Evolutionary conservation across 331 rosid species (phyloP), one percentile per base, ranked within the genome.

Genomic region (Rhamnella rubrinervis): DNA sequence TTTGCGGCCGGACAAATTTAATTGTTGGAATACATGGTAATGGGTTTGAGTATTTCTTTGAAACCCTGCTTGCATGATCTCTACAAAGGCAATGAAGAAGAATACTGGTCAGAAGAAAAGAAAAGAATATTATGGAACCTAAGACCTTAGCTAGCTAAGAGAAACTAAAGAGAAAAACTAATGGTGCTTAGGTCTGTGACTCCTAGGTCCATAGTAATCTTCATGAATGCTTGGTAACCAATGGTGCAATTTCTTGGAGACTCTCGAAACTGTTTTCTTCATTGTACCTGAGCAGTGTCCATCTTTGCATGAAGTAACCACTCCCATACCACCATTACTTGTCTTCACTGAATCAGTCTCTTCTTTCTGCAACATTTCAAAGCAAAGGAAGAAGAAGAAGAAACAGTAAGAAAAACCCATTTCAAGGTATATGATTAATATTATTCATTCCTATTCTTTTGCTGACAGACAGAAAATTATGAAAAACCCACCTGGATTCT

Each of bases 151-250:
- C 39, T 46, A 49, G 20, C 68, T 50, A 35, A 1, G 55, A 40
- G 28, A 25, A 63, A 12, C 20, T 13, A 25, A 11, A 19, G 17
- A 49, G n/a, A 50, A 60, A 13, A 70, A 44, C 74, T 80, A 89
- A 73, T 92, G 88, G 75, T 92, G 92, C 65, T 69, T 83, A 78
- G 88, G 72, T 85, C 79, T 85, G 73, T 92, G 97, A 6, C 73
- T 74, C 77, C 92, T 85, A 75, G 95, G 96, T 71, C 93, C 90
- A 72, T 68, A 80, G 66, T 89, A 89, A 85, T 92, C 96, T 82
- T 89, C 97, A 77, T 92, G 92, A 70, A 92, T 74, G 77, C 76
- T 66, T 64, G 96, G 89, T 66, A 87, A 80, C 75, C 79, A 80
- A 66, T 87, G 74, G 75, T 80, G 68, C 59, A 92, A 64, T 81